A percentile compares a stretch with the other conserved stretches of the same genome.
Evolutionary conservation across 176 grass and related monocot genomes (phyloP).

Genomic region (Cenchrus americanus): DNA sequence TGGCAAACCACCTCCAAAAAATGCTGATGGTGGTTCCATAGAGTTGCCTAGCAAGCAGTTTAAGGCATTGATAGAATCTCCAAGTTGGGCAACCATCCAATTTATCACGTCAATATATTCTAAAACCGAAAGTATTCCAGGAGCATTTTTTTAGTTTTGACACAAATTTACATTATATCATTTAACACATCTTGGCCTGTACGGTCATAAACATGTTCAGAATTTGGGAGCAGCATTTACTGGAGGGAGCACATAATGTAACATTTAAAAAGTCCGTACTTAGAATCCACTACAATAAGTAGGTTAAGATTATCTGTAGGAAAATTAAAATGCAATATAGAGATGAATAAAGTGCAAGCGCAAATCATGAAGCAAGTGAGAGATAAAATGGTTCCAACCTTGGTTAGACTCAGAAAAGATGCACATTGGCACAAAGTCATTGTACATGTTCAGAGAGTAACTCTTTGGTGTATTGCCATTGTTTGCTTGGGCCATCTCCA

Average conservation of each 20-base stretch:
- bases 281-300: neutral
- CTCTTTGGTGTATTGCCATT: conserved; percentile 78
- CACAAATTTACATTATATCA: neutral
- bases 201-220: neutral
- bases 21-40: neutral
- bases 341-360: neutral
- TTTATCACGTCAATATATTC: neutral
- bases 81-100: neutral
- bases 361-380: neutral
- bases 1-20: neutral
- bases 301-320: neutral
- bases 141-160: neutral
- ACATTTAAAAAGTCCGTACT: neutral
- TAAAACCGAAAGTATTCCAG: neutral
- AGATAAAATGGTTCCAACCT: conserved; percentile 41
- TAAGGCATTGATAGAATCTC: neutral
- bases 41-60: conserved; percentile 1
- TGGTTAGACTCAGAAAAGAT: conserved; percentile 85
- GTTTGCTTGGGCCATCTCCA: conserved; percentile 83
- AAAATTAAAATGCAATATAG: neutral
- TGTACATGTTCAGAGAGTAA: conserved; percentile 92
- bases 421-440: conserved; percentile 89
- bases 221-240: neutral
- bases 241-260: neutral
- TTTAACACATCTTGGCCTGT: neutral